phyloP scores from a whole-genome alignment of 2,329 filamentous ascomycete genomes.

The Aureobasidium pullulans region DNA sequence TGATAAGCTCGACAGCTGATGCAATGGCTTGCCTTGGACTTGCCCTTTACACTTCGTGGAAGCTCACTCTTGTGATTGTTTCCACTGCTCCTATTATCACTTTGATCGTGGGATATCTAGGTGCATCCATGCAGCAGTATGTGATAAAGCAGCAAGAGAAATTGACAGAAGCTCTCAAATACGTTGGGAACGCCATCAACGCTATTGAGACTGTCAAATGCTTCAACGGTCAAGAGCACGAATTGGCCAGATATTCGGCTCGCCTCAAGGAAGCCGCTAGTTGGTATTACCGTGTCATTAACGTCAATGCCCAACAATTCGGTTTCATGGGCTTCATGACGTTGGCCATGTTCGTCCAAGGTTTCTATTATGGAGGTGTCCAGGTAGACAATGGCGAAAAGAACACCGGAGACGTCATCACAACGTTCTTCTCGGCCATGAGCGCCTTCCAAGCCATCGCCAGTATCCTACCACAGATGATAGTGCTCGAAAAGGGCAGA shows the following conservation, averaged over 20 bases:
- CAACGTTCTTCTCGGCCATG: conserved; percentile 77
- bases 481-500: conserved; percentile 72
- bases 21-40: conserved; percentile 59
- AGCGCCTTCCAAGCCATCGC: conserved; percentile 70
- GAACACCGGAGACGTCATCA: conserved; percentile 62
- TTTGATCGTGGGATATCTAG: conserved; percentile 52
- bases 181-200: conserved; percentile 59
- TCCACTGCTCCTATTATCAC: conserved; percentile 63
- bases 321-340: conserved; percentile 67
- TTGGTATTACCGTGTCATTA: conserved; percentile 61
- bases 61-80: conserved; percentile 71
- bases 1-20: conserved; percentile 58
- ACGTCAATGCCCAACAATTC: conserved; percentile 63
- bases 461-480: conserved; percentile 65
- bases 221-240: conserved; percentile 67
- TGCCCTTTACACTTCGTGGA: conserved; percentile 76
- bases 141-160: conserved; percentile 62
- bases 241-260: conserved; percentile 57
- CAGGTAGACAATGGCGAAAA: conserved; percentile 56
- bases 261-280: conserved; percentile 52
- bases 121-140: conserved; percentile 53
- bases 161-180: conserved; percentile 64
- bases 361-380: conserved; percentile 78
- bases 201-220: conserved; percentile 82
- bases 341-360: conserved; percentile 72